Evolutionary conservation across 225 moss, liverwort and hornwort species (phyloP).

Genomic region (Anthoceros angustus): DNA sequence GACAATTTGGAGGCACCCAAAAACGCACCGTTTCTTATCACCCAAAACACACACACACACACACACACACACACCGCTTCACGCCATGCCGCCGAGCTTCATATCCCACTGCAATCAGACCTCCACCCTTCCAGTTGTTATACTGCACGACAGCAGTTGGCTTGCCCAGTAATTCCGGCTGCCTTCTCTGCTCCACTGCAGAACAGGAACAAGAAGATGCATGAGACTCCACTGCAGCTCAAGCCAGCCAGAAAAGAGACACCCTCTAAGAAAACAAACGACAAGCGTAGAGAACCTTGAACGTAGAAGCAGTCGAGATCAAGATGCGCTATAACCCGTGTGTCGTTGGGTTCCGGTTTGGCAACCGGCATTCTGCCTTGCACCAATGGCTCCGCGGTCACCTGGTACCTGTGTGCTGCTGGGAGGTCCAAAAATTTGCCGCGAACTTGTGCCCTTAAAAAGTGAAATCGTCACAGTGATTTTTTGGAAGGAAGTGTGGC

Average conservation of each 20-base stretch:
- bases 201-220: background rate
- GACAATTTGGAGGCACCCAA: background rate
- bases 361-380: conserved; percentile 57
- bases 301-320: conserved; percentile 96
- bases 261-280: background rate
- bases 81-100: conserved; percentile 75
- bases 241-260: background rate
- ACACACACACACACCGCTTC: conserved; percentile 20
- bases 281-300: conserved; percentile 32
- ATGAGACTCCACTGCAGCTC: background rate
- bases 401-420: background rate
- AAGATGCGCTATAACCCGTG: conserved; percentile 75
- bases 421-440: background rate
- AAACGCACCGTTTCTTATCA: too few species aligned
- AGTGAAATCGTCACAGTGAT: too few species aligned
- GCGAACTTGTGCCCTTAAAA: too few species aligned
- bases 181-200: conserved; percentile 76
- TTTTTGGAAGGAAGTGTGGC: too few species aligned
- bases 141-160: conserved; percentile 82
- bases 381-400: background rate
- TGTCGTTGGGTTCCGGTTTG: conserved; percentile 56
- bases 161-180: conserved; percentile 78
- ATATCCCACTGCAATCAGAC: conserved; percentile 83
- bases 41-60: background rate
- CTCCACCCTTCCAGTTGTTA: conserved; percentile 88